Base-by-base conservation (phyloP, 768 basidiomycete genomes). In the Calocybe gangraenosa region DNA sequence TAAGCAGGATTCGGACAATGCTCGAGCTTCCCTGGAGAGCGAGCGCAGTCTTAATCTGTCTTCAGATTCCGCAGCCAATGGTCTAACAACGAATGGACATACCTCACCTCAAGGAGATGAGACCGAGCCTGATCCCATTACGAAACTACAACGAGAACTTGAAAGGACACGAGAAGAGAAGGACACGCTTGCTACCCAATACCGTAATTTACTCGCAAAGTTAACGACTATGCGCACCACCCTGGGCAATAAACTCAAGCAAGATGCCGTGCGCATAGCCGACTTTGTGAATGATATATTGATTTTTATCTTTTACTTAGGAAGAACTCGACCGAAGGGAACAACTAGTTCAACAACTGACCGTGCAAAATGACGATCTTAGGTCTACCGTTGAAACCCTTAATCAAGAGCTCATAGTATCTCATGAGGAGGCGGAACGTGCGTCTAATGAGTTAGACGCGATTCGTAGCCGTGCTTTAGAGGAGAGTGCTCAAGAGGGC, bases 301-400 rank as follows among this genome's bases (percentile, higher is more conserved):
- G 34, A 53, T 30, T 30, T 36, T 62, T 50, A 46, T 30, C 52
- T 48, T 53, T 47, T 54, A 58, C 54, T 44, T 71, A 99, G 95
- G 96, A 98, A 82, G 96, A 98, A 75, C 84, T 99, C 34, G 96
- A 98, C 73, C 78, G 92, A 51, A 76, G 91, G 50, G 93, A 93
- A 60, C 84, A 88, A 54, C 74, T 84, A 28, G 77, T 96, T 25
- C 87, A 87, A 47, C 79, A 84, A 48, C 68, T 99, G 20, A 82
- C 78, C 2, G 78, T 76, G 2, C 82, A 92, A 58, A 89, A 85
- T 58, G 84, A 89, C 5, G 84, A 90, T 57, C 71, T 93, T 13
- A 61, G 68, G 7, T 58, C 64, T 22, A 89, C 91, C 0, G 67
- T 96, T 21, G 81, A 87, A 43, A 86, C 91, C 7, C 75, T 98